Conservation (phyloP, 306 rosid genomes). For the Pachyrhizus erosus region DNA sequence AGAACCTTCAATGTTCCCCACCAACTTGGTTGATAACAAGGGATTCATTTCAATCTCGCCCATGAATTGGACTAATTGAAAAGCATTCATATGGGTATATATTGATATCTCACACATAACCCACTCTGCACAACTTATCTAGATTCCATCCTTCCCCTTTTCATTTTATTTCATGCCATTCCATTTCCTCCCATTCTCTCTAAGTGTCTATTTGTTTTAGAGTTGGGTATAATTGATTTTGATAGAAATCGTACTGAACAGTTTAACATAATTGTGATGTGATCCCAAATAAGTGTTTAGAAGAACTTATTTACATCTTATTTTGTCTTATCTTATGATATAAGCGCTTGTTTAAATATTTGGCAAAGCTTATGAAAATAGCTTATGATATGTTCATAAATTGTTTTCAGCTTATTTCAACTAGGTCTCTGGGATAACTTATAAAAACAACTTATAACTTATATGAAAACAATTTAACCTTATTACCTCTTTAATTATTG, state of each 20-base stretch:
- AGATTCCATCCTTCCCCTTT: not conserved
- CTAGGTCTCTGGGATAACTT: not conserved
- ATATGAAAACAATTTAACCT: not conserved
- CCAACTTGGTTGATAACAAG: not conserved
- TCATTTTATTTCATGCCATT: too few relatives aligned
- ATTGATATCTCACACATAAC: not conserved
- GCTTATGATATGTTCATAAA: not conserved
- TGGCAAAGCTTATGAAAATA: constrained; percentile 1
- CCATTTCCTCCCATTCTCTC: not conserved
- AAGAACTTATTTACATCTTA: not conserved
- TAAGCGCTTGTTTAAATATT: not conserved
- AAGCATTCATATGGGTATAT: not conserved
- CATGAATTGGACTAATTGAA: not conserved
- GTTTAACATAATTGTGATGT: not conserved
- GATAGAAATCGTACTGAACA: not conserved
- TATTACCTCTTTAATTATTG: not conserved
- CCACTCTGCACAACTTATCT: not conserved
- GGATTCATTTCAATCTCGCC: not conserved
- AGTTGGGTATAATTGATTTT: not conserved
- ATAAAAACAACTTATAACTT: not conserved
- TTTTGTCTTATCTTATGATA: not conserved
- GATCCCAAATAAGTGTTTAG: not conserved
- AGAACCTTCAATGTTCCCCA: not conserved
- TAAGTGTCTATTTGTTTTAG: not conserved
- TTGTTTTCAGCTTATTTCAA: not conserved